Evolutionary conservation across 345 rosid genomes (phyloP), one percentile per base, ranked within the genome.

Genomic region (Populus euphratica): DNA sequence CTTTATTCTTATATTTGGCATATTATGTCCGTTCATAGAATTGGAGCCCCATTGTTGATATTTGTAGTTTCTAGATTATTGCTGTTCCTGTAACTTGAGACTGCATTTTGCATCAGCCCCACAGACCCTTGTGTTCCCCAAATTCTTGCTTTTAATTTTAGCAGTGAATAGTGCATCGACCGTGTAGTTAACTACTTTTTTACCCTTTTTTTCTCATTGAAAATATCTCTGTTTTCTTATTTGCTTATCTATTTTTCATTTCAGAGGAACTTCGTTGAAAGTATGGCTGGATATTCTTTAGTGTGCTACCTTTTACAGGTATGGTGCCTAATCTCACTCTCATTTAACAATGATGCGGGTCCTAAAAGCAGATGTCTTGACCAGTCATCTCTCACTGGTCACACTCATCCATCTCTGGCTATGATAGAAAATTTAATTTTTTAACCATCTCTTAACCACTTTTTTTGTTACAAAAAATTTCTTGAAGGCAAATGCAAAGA

Each of bases 221-320:
- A 36, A 25, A 11, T 54, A 43, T 33, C 44, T 35, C 65, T 33
- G 5, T 64, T 35, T 2, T 44, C 27, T 69, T 39, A 75, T 17
- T 43, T 20, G 16, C 13, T 64, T 74, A 74, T 50, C 80, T 78
- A 67, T 76, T 68, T 76, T 86, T 47, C 76, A 49, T 70, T 49
- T 20, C 94, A 96, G 99, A 94, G 99, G 86, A 96, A 92, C 85
- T 96, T 94, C 84, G 98, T 96, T 49, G 99, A 94, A 85, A 94
- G 99, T 87, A 92, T 96, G 99, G 99, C 97, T 65, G 99, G 99
- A 81, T 96, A 94, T 89, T 96, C 98, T 63, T 87, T 96, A 65
- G 98, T 96, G 76, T 96, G 98, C 90, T 96, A 96, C 86, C 94
- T 96, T 73, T 91, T 96, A 67, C 98, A 94, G 97, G 99, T 94